A percentile compares a stretch with the other conserved stretches of the same genome.
Evolutionary conservation across 495 filamentous ascomycete species (phyloP).

Genomic region (Penicillium cinerascens): DNA sequence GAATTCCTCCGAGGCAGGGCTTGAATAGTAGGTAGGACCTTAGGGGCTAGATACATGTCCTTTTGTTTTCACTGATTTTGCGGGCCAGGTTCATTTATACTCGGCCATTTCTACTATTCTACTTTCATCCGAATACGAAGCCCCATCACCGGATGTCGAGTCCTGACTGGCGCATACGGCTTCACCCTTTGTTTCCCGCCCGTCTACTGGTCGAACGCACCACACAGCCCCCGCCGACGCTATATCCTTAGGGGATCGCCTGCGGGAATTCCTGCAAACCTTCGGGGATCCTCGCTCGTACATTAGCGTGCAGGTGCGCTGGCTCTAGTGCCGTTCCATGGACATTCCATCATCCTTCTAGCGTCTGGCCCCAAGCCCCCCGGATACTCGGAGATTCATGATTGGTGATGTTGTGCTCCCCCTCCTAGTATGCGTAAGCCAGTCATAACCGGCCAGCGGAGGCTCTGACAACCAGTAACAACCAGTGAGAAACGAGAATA

Average conservation of each 20-base stretch:
- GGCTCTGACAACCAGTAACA: not conserved
- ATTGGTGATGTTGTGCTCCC: not conserved
- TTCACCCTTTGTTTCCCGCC: not conserved
- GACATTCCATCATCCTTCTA: constrained; percentile 23
- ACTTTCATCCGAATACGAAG: not conserved
- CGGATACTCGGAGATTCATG: not conserved
- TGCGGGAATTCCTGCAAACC: constrained; percentile 26
- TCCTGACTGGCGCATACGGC: not conserved
- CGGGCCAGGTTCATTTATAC: not conserved
- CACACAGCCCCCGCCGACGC: constrained; percentile 13
- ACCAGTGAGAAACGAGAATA: not conserved
- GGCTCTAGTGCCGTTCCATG: constrained; percentile 1
- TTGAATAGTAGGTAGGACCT: not conserved
- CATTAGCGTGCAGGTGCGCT: constrained; percentile 9
- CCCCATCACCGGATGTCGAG: not conserved
- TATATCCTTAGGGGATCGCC: constrained; percentile 11
- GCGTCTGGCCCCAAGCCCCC: constrained; percentile 6
- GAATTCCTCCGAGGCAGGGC: constrained; percentile 11
- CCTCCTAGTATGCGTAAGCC: not conserved
- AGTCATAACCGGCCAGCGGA: not conserved
- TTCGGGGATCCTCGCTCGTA: constrained; percentile 15
- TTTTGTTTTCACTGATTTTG: not conserved
- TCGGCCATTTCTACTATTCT: not conserved
- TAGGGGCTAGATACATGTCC: constrained; percentile 1
- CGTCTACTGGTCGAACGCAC: not conserved